Evolutionary conservation across 2,329 filamentous ascomycete genomes (phyloP).

Genomic region (Botryosphaeria dothidea): DNA sequence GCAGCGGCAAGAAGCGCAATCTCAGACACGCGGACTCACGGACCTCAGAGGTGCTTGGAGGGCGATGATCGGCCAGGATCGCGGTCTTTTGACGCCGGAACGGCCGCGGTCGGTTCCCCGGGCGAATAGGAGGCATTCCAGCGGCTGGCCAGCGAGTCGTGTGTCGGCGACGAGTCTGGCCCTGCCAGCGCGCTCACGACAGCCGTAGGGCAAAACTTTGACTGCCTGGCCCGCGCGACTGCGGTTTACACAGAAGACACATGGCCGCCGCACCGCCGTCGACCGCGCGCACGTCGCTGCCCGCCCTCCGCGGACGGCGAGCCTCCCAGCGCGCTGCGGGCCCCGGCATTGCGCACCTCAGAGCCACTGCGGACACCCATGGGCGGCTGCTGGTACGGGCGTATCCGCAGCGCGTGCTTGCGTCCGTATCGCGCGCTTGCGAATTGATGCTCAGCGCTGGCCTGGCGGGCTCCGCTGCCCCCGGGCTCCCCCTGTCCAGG

Average conservation of each 20-base stretch:
- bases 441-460: not conserved
- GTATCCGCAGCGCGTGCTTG: not conserved
- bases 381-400: not conserved
- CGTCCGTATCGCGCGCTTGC: conserved; percentile 16
- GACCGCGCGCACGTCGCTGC: not conserved
- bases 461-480: not conserved
- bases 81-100: conserved; percentile 14
- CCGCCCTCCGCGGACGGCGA: not conserved
- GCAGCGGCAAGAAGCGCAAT: conserved; percentile 2
- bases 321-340: not conserved
- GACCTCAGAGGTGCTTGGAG: not conserved
- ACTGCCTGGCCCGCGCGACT: not conserved
- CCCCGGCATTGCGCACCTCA: not conserved
- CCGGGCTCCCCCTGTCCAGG: not conserved
- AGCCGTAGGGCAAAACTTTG: not conserved
- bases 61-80: conserved; percentile 8
- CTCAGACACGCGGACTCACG: conserved; percentile 17
- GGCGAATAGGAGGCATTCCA: conserved; percentile 12
- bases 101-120: conserved; percentile 9
- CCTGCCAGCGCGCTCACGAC: not conserved
- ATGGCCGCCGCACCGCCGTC: not conserved
- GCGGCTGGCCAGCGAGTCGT: not conserved
- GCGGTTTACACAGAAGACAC: too few species aligned
- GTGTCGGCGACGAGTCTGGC: not conserved
- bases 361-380: not conserved